Conservation (phyloP, 495 filamentous ascomycete genomes). For the Aspergillus taichungensis region DNA sequence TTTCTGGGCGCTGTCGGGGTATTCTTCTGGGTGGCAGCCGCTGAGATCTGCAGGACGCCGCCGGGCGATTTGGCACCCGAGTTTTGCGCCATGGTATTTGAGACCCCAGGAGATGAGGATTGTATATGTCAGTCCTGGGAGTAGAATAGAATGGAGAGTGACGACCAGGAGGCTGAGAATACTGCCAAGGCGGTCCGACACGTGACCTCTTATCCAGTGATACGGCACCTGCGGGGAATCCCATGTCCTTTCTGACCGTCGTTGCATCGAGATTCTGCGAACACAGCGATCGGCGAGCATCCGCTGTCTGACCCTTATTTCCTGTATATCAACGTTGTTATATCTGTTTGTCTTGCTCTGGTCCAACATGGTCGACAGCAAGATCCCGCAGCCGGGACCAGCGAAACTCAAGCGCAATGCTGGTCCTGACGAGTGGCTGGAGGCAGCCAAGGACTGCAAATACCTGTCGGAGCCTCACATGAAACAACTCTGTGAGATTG, state of each 20-base stretch:
- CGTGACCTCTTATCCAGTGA: no score
- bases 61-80: slow-evolving; percentile 33
- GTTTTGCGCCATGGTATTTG: slow-evolving; percentile 23
- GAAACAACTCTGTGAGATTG: slow-evolving; percentile 97
- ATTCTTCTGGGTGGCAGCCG: slow-evolving; percentile 49
- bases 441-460: slow-evolving; percentile 90
- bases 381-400: slow-evolving; percentile 80
- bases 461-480: slow-evolving; percentile 92
- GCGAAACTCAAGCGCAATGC: slow-evolving; percentile 73
- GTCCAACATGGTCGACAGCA: slow-evolving; percentile 40
- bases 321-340: slow-evolving; percentile 2
- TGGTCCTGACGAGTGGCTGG: slow-evolving; percentile 92
- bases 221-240: neutral
- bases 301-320: neutral
- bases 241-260: neutral
- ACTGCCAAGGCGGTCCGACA: no score
- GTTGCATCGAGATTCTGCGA: no score
- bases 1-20: slow-evolving; percentile 34
- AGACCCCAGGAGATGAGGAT: neutral
- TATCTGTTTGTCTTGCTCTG: slow-evolving; percentile 2
- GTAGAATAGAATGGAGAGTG: no score
- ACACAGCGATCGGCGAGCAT: no score
- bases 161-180: no score
- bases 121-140: neutral
- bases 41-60: slow-evolving; percentile 54